A percentile compares a stretch with the other conserved stretches of the same genome.
Conservation (phyloP, 371 early-diverging fungal genomes). For the Syncephalis plumigaleata region DNA sequence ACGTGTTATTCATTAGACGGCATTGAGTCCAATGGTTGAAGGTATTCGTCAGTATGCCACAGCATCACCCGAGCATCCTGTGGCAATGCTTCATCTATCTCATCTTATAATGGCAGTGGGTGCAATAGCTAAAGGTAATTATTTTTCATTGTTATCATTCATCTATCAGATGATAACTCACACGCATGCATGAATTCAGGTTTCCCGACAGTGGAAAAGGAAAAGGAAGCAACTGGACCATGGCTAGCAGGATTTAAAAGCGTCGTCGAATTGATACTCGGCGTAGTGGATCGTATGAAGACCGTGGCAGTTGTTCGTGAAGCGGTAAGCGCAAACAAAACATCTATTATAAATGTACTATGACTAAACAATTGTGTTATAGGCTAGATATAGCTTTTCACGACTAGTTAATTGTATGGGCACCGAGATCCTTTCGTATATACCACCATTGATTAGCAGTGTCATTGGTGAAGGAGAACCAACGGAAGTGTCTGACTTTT, state of each 20-base stretch:
- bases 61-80: constrained; percentile 36
- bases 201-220: constrained; percentile 9
- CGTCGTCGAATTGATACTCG: constrained; percentile 61
- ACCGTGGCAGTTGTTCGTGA: constrained; percentile 59
- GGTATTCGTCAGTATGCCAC: constrained; percentile 33
- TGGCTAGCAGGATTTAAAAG: constrained; percentile 60
- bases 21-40: constrained; percentile 61
- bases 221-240: constrained; percentile 17
- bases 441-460: constrained; percentile 63
- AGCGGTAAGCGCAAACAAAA: constrained; percentile 22
- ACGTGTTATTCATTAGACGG: constrained; percentile 15
- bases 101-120: constrained; percentile 80
- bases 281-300: constrained; percentile 50
- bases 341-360: neutral
- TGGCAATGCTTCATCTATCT: constrained; percentile 51
- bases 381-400: constrained; percentile 69
- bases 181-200: too few species aligned
- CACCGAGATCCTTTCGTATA: constrained; percentile 55
- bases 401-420: constrained; percentile 78
- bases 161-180: too few species aligned
- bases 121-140: constrained; percentile 61
- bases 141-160: too few species aligned
- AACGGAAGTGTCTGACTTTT: constrained; percentile 67
- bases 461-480: constrained; percentile 56
- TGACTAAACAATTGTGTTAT: constrained; percentile 1